These are phyloP conservation scores for Calonectria pauciramosa DNA, from an alignment of 2,329 filamentous ascomycete genomes.

Conservation along the genomic window DNA sequence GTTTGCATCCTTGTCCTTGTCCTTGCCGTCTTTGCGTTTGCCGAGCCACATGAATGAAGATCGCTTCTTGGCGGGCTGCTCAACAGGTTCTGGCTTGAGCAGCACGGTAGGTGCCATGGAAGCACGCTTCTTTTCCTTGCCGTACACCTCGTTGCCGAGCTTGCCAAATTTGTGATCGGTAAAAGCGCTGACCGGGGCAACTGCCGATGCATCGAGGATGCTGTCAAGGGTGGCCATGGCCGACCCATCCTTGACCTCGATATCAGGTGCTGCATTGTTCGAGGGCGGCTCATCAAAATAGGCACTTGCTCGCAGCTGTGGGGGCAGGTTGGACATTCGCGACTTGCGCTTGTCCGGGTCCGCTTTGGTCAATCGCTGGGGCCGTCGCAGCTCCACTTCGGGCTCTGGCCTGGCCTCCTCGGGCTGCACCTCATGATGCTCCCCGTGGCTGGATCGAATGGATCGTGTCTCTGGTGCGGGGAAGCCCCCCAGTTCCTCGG, in stretches of 20 bases:
- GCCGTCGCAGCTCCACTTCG: slow-evolving; percentile 45
- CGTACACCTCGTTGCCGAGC: slow-evolving; percentile 82
- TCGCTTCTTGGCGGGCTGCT: slow-evolving; percentile 59
- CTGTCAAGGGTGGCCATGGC: slow-evolving; percentile 91
- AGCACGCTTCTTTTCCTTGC: slow-evolving; percentile 67
- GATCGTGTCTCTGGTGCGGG: slow-evolving; percentile 36
- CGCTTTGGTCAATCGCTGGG: slow-evolving; percentile 50
- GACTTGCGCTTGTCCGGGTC: slow-evolving; percentile 52
- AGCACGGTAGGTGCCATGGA: slow-evolving; percentile 48
- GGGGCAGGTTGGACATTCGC: slow-evolving; percentile 69
- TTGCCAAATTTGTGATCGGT: slow-evolving; percentile 89
- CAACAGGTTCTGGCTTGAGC: slow-evolving; percentile 37
- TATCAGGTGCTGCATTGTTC: slow-evolving; percentile 56
- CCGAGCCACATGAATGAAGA: slow-evolving; percentile 64
- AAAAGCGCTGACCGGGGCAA: slow-evolving; percentile 90
- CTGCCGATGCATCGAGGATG: slow-evolving; percentile 90
- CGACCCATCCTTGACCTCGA: slow-evolving; percentile 80
- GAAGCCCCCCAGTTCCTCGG: slow-evolving; percentile 40
- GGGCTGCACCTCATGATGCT: slow-evolving; percentile 28
- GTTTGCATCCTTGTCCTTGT: slow-evolving; percentile 45
- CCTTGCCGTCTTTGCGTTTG: slow-evolving; percentile 52
- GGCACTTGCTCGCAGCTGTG: slow-evolving; percentile 89
- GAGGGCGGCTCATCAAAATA: slow-evolving; percentile 83
- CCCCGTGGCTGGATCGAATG: slow-evolving; percentile 33
- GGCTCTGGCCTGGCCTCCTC: slow-evolving; percentile 37